phyloP scores from a whole-genome alignment of 2,329 filamentous ascomycete genomes.

The Alternaria panax region DNA sequence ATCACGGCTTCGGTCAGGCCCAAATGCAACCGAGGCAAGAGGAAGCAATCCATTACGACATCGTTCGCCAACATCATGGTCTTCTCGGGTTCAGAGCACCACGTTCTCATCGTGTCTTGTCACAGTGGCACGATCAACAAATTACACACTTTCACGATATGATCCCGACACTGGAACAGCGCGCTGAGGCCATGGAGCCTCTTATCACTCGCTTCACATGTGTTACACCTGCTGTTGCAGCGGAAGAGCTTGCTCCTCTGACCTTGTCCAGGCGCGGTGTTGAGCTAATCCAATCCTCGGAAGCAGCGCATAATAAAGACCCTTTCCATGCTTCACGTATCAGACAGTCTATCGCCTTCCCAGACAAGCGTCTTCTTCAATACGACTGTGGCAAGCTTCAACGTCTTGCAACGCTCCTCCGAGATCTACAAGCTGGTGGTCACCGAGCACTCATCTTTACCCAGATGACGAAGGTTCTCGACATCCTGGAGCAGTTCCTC shows the following conservation, averaged over 20 bases:
- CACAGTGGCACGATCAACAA: constrained; percentile 75
- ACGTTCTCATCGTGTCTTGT: constrained; percentile 33
- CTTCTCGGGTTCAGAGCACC: constrained; percentile 42
- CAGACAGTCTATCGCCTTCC: constrained; percentile 93
- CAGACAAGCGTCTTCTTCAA: constrained; percentile 92
- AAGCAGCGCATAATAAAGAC: constrained; percentile 67
- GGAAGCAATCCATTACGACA: constrained; percentile 43
- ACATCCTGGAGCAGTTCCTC: constrained; percentile 96
- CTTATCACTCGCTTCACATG: constrained; percentile 89
- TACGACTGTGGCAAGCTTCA: constrained; percentile 98
- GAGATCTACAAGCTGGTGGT: constrained; percentile 84
- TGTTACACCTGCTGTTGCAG: constrained; percentile 86
- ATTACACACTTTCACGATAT: constrained; percentile 70
- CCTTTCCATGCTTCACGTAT: constrained; percentile 95
- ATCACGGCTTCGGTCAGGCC: constrained; percentile 30
- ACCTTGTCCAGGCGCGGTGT: constrained; percentile 66
- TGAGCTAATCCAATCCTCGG: constrained; percentile 63
- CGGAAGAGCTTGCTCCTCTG: constrained; percentile 75
- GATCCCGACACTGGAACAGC: constrained; percentile 76
- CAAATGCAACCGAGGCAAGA: constrained; percentile 29
- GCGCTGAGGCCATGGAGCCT: constrained; percentile 74
- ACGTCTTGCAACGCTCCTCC: constrained; percentile 82
- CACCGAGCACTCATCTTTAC: constrained; percentile 98
- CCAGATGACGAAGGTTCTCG: constrained; percentile 98
- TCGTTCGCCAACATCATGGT: constrained; percentile 50